Base-by-base conservation (phyloP, 352 stramenopile species). In the Pythium periplocum region DNA sequence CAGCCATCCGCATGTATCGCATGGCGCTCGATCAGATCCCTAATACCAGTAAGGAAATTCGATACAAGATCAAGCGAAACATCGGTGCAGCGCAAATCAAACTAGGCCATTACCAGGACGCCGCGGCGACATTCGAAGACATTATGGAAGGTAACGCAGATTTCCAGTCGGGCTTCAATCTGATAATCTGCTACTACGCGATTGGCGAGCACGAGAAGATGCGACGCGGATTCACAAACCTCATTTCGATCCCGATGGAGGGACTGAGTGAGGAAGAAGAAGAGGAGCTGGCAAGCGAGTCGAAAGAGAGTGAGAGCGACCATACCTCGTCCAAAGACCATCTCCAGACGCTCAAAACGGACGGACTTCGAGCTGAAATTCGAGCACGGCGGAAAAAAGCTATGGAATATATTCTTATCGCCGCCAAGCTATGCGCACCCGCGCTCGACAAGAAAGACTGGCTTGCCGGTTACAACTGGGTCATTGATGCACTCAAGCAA, bases 1-100 rank as follows among this genome's bases (percentile, higher is more conserved):
- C 96, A 36, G 96, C 96, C 0, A 98, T 99, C 38, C 96, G 95
- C 59, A 97, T 98, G 86, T 99, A 98, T 64, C 82, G 93, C 57
- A 99, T 98, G 95, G 95, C 96, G 31, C 70, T 98, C 35, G 96
- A 99, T 54, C 96, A 98, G 72, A 97, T 98, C 64, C 77, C 86
- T 1, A 94, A 88, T 61, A 96, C 83, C 44, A 94, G 90, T 61
- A 98, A 98, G 68, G 83, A 98, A 55, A 82, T 98, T 32, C 78
- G 88, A 4, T 96, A 96, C 69, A 97, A 98, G 66, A 98, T 99
- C 68, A 97, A 97, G 53, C 84, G 95, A 17, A 99, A 98, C 67
- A 98, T 99, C 43, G 96, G 93, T 30, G 96, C 92, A 4, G 87
- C 93, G 5, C 97, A 98, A 63, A 94, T 98, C 38, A 79, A 86